These are phyloP conservation scores for Drechslerella stenobrocha DNA, from an alignment of 2,329 filamentous ascomycete genomes.

Conservation along the genomic window DNA sequence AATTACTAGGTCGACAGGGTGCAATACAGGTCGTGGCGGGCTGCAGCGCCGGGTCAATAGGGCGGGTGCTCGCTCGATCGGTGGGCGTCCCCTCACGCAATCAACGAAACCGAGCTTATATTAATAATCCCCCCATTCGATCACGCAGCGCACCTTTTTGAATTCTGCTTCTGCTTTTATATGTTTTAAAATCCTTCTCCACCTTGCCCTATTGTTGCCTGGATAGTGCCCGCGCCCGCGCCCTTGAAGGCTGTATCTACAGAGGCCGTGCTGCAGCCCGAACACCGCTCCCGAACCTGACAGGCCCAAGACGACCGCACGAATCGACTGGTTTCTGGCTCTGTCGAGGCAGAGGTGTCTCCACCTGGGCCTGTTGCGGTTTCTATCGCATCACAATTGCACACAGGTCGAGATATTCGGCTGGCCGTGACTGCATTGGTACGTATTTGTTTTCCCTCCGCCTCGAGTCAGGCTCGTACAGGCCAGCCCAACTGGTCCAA, in stretches of 20 bases:
- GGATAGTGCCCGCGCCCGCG: conserved; percentile 30
- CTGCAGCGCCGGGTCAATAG: conserved; percentile 28
- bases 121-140: conserved; percentile 33
- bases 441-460: neutral
- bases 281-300: conserved; percentile 24
- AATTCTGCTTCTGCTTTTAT: no score
- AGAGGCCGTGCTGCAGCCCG: conserved; percentile 36
- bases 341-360: no score
- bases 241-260: conserved; percentile 37
- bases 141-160: conserved; percentile 10
- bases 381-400: no score
- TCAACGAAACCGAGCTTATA: no score
- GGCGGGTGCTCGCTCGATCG: no score
- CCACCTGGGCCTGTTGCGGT: no score
- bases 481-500: neutral
- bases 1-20: conserved; percentile 6
- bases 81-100: no score
- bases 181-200: no score
- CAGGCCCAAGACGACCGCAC: neutral
- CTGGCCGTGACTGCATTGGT: no score
- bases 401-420: no score
- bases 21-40: conserved; percentile 19
- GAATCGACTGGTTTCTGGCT: conserved; percentile 12
- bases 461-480: conserved; percentile 1
- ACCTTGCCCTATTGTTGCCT: conserved; percentile 29